These are phyloP conservation scores for Aspergillus intermedius DNA, from an alignment of 2,329 filamentous ascomycete genomes.

Conservation along the genomic window DNA sequence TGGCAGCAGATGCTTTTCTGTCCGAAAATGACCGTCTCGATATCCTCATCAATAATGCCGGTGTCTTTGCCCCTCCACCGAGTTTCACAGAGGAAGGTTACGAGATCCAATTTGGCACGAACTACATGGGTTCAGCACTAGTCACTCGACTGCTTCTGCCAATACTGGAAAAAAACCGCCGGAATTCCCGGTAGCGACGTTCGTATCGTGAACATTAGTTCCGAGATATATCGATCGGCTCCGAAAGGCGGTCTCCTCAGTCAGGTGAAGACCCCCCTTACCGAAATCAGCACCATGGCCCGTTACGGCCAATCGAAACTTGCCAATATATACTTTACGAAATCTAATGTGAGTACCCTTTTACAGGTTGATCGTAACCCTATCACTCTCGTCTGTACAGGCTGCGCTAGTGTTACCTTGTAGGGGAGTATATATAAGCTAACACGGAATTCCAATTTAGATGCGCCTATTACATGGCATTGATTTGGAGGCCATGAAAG, in stretches of 20 bases:
- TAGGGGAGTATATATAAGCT: too few relatives aligned
- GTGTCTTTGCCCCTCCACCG: constrained; percentile 19
- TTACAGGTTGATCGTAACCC: too few relatives aligned
- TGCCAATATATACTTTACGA: constrained; percentile 11
- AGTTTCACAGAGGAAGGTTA: constrained; percentile 24
- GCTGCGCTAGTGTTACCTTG: too few relatives aligned
- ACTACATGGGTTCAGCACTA: constrained; percentile 20
- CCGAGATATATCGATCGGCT: constrained; percentile 9
- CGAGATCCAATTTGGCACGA: constrained; percentile 28
- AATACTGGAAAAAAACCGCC: constrained; percentile 9
- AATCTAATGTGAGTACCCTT: too few relatives aligned
- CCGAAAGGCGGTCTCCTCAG: constrained; percentile 15
- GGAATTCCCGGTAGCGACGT: constrained; percentile 3
- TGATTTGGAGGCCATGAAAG: too few relatives aligned
- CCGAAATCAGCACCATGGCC: constrained; percentile 4
- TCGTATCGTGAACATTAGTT: constrained; percentile 19
- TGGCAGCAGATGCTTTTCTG: constrained; percentile 5
- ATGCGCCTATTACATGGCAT: too few relatives aligned
- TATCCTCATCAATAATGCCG: constrained; percentile 25
- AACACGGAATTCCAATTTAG: too few relatives aligned
- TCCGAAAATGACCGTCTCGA: constrained; percentile 15
- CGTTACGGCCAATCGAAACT: constrained; percentile 15
- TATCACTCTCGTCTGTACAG: too few relatives aligned
- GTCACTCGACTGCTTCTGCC: constrained; percentile 21
- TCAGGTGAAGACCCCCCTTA: constrained; percentile 9